A percentile compares a stretch with the other conserved stretches of the same genome.
Conservation (phyloP, 805 yeast genomes). For the Pichia kluyveri region DNA sequence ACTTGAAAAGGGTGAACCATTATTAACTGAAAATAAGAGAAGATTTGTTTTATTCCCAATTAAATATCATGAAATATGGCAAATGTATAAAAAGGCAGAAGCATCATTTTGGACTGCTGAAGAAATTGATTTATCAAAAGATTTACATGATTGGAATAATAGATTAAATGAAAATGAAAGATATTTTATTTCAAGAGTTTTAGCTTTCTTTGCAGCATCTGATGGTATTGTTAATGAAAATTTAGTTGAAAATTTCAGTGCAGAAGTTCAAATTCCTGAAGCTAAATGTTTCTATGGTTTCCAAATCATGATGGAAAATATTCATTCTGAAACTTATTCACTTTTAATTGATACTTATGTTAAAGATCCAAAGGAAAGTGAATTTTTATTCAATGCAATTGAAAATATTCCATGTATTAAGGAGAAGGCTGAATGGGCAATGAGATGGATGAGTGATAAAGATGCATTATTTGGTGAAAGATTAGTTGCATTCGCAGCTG, state of each 20-base stretch:
- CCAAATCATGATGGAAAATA: slow-evolving; percentile 99
- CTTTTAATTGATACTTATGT: slow-evolving; percentile 89
- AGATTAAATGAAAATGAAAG: slow-evolving; percentile 85
- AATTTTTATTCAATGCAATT: slow-evolving; percentile 87
- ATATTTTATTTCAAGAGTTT: slow-evolving; percentile 81
- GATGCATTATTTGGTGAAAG: slow-evolving; percentile 91
- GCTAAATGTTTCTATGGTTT: slow-evolving; percentile 98
- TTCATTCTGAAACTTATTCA: slow-evolving; percentile 96
- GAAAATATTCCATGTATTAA: slow-evolving; percentile 94
- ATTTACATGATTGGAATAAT: slow-evolving; percentile 86
- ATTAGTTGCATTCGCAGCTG: slow-evolving; percentile 96
- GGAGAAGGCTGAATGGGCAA: slow-evolving; percentile 98
- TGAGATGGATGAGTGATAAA: slow-evolving; percentile 89
- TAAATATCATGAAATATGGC: slow-evolving; percentile 97
- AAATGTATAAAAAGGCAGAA: slow-evolving; percentile 93
- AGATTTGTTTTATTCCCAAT: slow-evolving; percentile 94
- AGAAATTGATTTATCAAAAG: slow-evolving; percentile 94
- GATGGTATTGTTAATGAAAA: slow-evolving; percentile 98
- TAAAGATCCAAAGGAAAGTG: slow-evolving; percentile 91
- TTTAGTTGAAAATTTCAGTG: slow-evolving; percentile 92
- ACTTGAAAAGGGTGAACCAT: slow-evolving; percentile 81
- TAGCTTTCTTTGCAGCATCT: slow-evolving; percentile 97
- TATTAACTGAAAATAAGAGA: slow-evolving; percentile 72
- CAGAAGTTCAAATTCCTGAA: slow-evolving; percentile 95
- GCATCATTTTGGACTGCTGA: slow-evolving; percentile 99